Evolutionary conservation across 768 basidiomycete species (phyloP).

Genomic region (Mycena pura): DNA sequence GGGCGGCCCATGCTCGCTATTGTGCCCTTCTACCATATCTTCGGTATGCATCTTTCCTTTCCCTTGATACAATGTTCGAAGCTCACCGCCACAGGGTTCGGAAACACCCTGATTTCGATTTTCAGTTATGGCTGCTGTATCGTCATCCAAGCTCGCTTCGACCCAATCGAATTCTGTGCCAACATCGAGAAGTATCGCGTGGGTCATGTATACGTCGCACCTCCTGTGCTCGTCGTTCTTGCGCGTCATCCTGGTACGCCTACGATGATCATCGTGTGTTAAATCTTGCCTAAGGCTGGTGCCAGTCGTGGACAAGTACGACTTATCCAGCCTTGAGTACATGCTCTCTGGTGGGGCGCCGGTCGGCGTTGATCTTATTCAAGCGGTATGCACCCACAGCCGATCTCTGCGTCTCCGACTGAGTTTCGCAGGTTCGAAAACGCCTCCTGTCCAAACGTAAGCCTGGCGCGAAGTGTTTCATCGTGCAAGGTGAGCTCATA

Average conservation of each 20-base stretch:
- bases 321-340: conserved; percentile 62
- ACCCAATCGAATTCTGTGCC: conserved; percentile 69
- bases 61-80: background rate
- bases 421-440: conserved; percentile 37
- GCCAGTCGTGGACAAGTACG: conserved; percentile 67
- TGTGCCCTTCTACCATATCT: conserved; percentile 64
- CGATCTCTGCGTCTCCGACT: background rate
- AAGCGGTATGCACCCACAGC: conserved; percentile 4
- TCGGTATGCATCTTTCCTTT: conserved; percentile 37
- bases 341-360: conserved; percentile 85
- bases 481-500: conserved; percentile 65
- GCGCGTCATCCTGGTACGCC: conserved; percentile 68
- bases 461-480: conserved; percentile 46
- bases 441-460: conserved; percentile 44
- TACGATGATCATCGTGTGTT: background rate
- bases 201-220: conserved; percentile 67
- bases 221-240: conserved; percentile 81
- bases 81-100: conserved; percentile 47
- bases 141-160: conserved; percentile 71
- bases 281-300: background rate
- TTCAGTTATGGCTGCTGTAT: conserved; percentile 55
- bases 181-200: conserved; percentile 70
- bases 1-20: conserved; percentile 64
- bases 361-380: conserved; percentile 66
- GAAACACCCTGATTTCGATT: conserved; percentile 67